Percentiles rank a stretch among this genome's conserved stretches.
Conservation (phyloP, 2,329 filamentous ascomycete species). For the Bipolaris zeicola region DNA sequence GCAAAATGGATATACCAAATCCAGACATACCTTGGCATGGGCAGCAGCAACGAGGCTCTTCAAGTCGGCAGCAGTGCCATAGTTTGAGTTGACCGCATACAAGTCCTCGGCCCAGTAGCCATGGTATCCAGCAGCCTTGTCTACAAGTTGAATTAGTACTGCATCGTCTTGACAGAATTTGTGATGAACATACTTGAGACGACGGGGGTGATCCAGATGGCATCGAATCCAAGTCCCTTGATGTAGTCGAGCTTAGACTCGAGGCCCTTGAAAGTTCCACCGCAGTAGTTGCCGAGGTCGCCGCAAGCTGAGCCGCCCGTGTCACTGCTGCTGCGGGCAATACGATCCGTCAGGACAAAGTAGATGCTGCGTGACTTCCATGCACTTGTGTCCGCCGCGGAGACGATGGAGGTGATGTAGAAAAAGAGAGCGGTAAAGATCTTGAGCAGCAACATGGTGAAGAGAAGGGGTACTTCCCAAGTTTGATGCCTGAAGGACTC, state of each 20-base stretch:
- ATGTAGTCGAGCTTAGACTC: slow-evolving; percentile 59
- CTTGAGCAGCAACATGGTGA: slow-evolving; percentile 28
- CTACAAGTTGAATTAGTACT: slow-evolving; percentile 10
- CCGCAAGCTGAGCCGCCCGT: slow-evolving; percentile 38
- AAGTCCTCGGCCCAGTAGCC: slow-evolving; percentile 59
- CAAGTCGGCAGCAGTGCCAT: slow-evolving; percentile 56
- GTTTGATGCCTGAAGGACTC: slow-evolving; percentile 3
- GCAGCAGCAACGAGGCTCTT: slow-evolving; percentile 53
- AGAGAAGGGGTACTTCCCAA: neutral
- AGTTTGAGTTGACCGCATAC: slow-evolving; percentile 56
- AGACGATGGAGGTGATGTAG: slow-evolving; percentile 24
- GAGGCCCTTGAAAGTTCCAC: slow-evolving; percentile 58
- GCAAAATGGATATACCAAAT: neutral
- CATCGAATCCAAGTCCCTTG: slow-evolving; percentile 56
- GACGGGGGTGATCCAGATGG: slow-evolving; percentile 55
- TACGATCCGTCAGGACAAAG: slow-evolving; percentile 45
- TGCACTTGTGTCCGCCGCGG: slow-evolving; percentile 39
- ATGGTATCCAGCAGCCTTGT: slow-evolving; percentile 56
- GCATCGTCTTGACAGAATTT: neutral
- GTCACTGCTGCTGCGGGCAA: slow-evolving; percentile 43
- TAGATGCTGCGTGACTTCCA: slow-evolving; percentile 49
- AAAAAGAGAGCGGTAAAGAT: slow-evolving; percentile 14
- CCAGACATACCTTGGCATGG: slow-evolving; percentile 52
- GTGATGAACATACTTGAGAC: slow-evolving; percentile 34
- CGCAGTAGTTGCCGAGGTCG: slow-evolving; percentile 53